Base-by-base conservation (phyloP, 2,329 filamentous ascomycete genomes). In the Ramichloridium luteum region DNA sequence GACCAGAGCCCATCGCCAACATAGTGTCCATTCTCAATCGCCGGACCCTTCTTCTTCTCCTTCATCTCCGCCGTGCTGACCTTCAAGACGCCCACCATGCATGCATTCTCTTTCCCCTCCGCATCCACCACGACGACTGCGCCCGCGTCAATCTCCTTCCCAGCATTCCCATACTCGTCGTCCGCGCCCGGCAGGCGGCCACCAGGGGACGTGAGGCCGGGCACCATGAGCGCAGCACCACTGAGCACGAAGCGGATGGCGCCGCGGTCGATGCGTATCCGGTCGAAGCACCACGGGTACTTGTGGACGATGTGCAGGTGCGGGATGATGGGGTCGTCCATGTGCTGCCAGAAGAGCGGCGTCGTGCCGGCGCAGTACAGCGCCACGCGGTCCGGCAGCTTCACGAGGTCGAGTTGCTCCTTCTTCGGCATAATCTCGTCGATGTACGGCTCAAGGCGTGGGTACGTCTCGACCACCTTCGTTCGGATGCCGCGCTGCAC, bases 381-480 rank as follows among this genome's bases (percentile, higher is more conserved):
- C 13, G 80, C 80, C 47, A 82, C 77, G 51, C 83, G 79, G 60
- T 96, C 88, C 41, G 88, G 86, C 65, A 94, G 74, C 65, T 96
- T 96, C 60, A 96, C 76, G 45, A 83, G 74, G 59, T 88, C 80
- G 32, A 96, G 67, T 41, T 90, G 83, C 37, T 80, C 75, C 59
- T 96, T 98, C 62, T 96, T 96, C 30, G 90, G 90, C 45, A 98
- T 69, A 49, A 96, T 76, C 57, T 92, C 83, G 58, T 98, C 90
- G 59, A 94, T 92, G 62, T 84, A 73, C 1, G 83, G 81, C 45
- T 76, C 74, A 31, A 96, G 78, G 31, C 82, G 72, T 3, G 90
- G 90, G 61, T 92, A 94, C 32, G 80, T 80, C 37, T 83, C 70
- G 43, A 90, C 66, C 45, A 96, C 72, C 51, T 82, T 82, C 50